Base-by-base conservation (phyloP, 2,329 filamentous ascomycete genomes). In the Sclerotiophoma versabilis region DNA sequence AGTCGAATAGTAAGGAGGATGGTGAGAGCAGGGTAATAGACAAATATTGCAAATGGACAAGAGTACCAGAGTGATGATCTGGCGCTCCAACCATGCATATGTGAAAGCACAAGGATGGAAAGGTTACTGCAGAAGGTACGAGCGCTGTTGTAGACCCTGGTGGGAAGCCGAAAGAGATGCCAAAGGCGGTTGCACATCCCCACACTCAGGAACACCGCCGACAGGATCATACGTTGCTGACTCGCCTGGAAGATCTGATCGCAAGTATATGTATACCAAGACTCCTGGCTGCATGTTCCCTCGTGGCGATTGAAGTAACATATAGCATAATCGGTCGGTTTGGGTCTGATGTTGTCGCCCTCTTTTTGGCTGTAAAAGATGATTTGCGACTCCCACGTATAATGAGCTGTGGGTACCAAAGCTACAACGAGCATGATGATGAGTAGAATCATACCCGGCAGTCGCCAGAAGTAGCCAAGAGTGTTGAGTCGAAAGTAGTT, bases 371-470 rank as follows among this genome's bases (percentile, higher is more conserved):
- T 26, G 14, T 5, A 19, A 12, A 1, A 9, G 7, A 27, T 43
- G 15, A 22, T 49, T n/a, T 4, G 10, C 4, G 49, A 49, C 23
- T 49, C 45, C 49, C 48, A 58, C 2, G 37, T 27, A 20, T 55
- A 58, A 5, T 54, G 51, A 1, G 39, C 51, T n/a, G 56, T 58
- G 5, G 51, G 50, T 2, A 55, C 27, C n/a, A 55, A 38, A 11
- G 51, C 56, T 10, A 55, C 12, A 14, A 47, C 49, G 3, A 58
- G 48, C 51, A 52, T 44, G 12, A 53, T 12, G 11, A 54, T 36
- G 9, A 58, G 27, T 2, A 54, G 32, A 14, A 54, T 23, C 50
- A 54, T 58, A 5, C 49, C 49, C 10, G 49, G 53, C 11, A 59
- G 15, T 26, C 57, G 44, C 57, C 57, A 59, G 14, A 44, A 26